Percentiles rank a stretch among this genome's conserved stretches.
These are phyloP conservation scores for Saposhnikovia divaricata DNA, from an alignment of 129 eudicot species.

Conservation along the genomic window DNA sequence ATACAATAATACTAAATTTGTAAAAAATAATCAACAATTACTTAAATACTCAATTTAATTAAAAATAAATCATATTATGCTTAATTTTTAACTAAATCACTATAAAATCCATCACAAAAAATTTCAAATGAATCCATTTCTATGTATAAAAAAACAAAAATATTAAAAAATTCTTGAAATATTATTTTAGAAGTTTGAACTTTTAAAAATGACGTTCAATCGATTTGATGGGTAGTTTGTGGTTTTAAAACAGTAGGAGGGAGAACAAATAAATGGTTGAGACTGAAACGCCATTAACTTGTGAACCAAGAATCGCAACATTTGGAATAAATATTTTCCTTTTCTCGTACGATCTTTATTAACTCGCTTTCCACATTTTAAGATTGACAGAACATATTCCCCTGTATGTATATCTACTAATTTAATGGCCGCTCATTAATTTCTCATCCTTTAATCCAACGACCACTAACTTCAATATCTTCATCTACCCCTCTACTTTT, in stretches of 20 bases:
- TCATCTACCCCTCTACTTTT: neutral
- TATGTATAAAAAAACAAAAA: no score
- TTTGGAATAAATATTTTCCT: neutral
- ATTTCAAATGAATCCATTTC: no score
- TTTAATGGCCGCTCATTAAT: slow-evolving; percentile 7
- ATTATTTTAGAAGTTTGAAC: no score
- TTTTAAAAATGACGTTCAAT: no score
- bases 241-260: neutral
- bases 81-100: no score
- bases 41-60: no score
- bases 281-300: neutral
- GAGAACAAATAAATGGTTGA: neutral
- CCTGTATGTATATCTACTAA: neutral
- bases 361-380: neutral
- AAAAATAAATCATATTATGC: no score
- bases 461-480: neutral
- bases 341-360: neutral
- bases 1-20: no score
- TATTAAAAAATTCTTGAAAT: no score
- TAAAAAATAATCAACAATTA: no score
- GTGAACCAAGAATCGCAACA: neutral
- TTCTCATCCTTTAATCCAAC: slow-evolving; percentile 1
- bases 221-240: neutral
- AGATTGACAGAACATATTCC: neutral
- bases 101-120: no score